Evolutionary conservation across 2,329 filamentous ascomycete species (phyloP).

Genomic region (Colletotrichum camelliae): DNA sequence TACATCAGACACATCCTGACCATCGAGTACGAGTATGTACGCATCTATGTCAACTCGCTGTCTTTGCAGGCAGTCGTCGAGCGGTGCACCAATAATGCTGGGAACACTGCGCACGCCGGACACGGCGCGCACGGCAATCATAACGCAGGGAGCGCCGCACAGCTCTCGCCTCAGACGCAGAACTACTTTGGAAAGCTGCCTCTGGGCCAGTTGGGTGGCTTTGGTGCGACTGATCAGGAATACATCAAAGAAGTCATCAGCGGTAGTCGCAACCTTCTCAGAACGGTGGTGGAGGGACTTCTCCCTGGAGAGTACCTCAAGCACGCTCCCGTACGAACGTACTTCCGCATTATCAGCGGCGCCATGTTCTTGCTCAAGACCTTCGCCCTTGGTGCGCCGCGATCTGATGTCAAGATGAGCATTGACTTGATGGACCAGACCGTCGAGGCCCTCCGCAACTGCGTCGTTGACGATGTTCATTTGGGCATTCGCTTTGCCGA

Average conservation of each 20-base stretch:
- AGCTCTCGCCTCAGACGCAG: conserved; percentile 67
- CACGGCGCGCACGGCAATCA: conserved; percentile 33
- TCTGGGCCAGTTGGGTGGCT: conserved; percentile 67
- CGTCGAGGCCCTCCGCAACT: conserved; percentile 75
- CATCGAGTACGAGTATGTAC: conserved; percentile 95
- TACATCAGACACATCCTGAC: conserved; percentile 78
- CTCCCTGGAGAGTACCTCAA: conserved; percentile 78
- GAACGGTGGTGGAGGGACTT: conserved; percentile 78
- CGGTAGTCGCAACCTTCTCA: conserved; percentile 77
- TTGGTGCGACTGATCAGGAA: conserved; percentile 71
- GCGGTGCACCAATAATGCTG: conserved; percentile 80
- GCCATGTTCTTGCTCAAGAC: conserved; percentile 87
- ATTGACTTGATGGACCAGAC: conserved; percentile 78
- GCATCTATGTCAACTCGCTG: conserved; percentile 93
- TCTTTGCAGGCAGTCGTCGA: conserved; percentile 95
- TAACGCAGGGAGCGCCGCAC: conserved; percentile 41
- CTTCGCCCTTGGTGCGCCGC: conserved; percentile 80
- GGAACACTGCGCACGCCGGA: conserved; percentile 41
- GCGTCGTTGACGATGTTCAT: conserved; percentile 85
- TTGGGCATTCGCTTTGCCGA: conserved; percentile 85
- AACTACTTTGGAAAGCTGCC: conserved; percentile 70
- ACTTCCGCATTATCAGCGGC: conserved; percentile 85
- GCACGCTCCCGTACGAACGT: conserved; percentile 82
- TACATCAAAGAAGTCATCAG: conserved; percentile 80
- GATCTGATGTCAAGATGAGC: conserved; percentile 77